Evolutionary conservation across 2,329 filamentous ascomycete genomes (phyloP).

Genomic region (Aureobasidium lini): DNA sequence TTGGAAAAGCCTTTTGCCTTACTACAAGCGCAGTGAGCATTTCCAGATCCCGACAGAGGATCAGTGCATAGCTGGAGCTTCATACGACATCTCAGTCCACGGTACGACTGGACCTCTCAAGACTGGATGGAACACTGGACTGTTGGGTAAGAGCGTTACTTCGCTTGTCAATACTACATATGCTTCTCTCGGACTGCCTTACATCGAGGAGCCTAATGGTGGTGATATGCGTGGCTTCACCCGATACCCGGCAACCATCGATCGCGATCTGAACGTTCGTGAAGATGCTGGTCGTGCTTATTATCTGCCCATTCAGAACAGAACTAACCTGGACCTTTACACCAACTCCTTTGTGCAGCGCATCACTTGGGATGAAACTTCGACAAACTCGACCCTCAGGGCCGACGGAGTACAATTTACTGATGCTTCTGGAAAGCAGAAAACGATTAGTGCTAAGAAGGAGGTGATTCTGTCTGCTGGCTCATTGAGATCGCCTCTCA

Average conservation of each 20-base stretch:
- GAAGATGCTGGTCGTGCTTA: conserved; percentile 43
- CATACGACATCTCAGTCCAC: background rate
- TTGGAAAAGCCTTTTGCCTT: conserved; percentile 15
- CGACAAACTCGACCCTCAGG: background rate
- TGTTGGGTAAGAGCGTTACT: background rate
- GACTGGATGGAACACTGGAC: background rate
- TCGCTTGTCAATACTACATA: conserved; percentile 32
- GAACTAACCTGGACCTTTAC: conserved; percentile 38
- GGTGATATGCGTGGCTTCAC: conserved; percentile 39
- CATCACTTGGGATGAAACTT: conserved; percentile 31
- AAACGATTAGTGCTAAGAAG: conserved; percentile 17
- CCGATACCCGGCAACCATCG: conserved; percentile 36
- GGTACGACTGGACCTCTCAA: conserved; percentile 14
- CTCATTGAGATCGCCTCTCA: conserved; percentile 26
- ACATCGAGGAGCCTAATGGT: conserved; percentile 36
- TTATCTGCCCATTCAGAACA: conserved; percentile 35
- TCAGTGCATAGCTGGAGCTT: background rate
- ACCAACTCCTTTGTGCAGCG: conserved; percentile 36
- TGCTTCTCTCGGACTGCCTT: conserved; percentile 28
- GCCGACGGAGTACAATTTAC: conserved; percentile 5
- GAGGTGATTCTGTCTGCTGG: conserved; percentile 33
- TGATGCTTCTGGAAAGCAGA: conserved; percentile 11
- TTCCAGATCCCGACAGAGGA: background rate
- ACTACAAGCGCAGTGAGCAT: conserved; percentile 16
- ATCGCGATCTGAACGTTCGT: conserved; percentile 31